A percentile compares a stretch with the other conserved stretches of the same genome.
Conservation (phyloP, 768 basidiomycete genomes). For the Tulasnella sp. region DNA sequence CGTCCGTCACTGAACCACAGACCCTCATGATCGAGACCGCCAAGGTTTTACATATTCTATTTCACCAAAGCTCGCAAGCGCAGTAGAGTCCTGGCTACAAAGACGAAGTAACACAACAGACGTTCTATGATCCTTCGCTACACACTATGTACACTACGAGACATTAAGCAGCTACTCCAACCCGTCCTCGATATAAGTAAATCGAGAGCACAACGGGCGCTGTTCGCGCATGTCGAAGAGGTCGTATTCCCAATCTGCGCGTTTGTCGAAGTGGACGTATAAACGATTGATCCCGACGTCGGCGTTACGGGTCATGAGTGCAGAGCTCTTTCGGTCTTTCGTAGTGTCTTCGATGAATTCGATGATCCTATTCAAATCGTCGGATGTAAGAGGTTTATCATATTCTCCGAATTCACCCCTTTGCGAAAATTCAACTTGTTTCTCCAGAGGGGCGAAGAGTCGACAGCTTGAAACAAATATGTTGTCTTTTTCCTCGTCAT, state of each 20-base stretch:
- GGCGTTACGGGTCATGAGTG: neutral
- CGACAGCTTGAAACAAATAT: neutral
- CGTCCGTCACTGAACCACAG: too few species aligned
- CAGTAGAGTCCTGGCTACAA: too few species aligned
- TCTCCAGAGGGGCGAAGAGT: neutral
- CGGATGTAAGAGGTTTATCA: neutral
- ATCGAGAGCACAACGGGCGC: neutral
- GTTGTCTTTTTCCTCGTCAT: neutral
- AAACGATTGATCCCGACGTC: neutral
- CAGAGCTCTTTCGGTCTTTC: neutral
- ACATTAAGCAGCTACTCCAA: too few species aligned
- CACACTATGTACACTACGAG: too few species aligned
- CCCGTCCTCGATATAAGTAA: too few species aligned
- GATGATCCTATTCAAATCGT: neutral
- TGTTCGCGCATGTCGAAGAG: neutral
- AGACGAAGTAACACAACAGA: too few species aligned
- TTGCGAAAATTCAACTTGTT: neutral
- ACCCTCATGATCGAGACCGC: too few species aligned
- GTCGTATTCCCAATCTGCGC: neutral
- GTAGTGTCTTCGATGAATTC: neutral
- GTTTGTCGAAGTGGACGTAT: neutral
- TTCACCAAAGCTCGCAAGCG: too few species aligned
- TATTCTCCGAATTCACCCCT: neutral
- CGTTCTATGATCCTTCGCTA: too few species aligned
- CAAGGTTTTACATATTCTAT: too few species aligned